Conservation (phyloP, 805 yeast species). For the Yarrowia divulgata region DNA sequence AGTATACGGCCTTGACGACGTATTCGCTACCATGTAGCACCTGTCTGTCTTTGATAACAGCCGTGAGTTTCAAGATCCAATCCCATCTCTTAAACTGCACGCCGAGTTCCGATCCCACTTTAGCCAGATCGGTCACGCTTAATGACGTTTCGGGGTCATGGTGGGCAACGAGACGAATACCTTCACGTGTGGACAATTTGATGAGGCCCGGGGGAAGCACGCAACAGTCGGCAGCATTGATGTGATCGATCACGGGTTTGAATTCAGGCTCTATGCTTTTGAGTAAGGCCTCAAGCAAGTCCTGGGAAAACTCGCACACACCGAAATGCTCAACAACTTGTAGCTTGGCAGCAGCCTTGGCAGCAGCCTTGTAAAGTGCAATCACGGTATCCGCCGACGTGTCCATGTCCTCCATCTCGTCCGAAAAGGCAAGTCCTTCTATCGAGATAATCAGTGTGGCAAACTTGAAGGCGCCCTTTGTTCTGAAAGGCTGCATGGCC, state of each 20-base stretch:
- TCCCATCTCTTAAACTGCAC: constrained; percentile 41
- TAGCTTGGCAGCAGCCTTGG: constrained; percentile 39
- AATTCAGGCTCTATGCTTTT: constrained; percentile 38
- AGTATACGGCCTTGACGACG: constrained; percentile 38
- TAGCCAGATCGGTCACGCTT: constrained; percentile 39
- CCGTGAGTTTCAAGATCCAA: constrained; percentile 45
- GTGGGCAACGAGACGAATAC: constrained; percentile 49
- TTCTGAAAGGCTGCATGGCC: constrained; percentile 40
- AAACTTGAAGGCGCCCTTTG: constrained; percentile 34
- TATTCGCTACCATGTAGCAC: constrained; percentile 45
- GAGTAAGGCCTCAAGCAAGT: constrained; percentile 43
- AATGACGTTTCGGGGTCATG: constrained; percentile 49
- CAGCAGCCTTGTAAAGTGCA: constrained; percentile 44
- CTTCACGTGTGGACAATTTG: constrained; percentile 45
- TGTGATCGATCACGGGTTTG: constrained; percentile 46
- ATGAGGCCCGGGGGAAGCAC: constrained; percentile 50
- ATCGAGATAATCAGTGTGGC: constrained; percentile 44
- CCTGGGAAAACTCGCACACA: constrained; percentile 48
- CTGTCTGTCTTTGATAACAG: constrained; percentile 44
- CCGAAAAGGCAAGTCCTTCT: constrained; percentile 48
- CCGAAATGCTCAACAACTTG: constrained; percentile 44
- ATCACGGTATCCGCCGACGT: constrained; percentile 41
- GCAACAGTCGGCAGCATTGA: constrained; percentile 51
- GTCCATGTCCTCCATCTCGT: constrained; percentile 45
- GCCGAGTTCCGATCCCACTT: constrained; percentile 38